Evolutionary conservation across 2,329 filamentous ascomycete genomes (phyloP).

Genomic region (Penicillium sp.): DNA sequence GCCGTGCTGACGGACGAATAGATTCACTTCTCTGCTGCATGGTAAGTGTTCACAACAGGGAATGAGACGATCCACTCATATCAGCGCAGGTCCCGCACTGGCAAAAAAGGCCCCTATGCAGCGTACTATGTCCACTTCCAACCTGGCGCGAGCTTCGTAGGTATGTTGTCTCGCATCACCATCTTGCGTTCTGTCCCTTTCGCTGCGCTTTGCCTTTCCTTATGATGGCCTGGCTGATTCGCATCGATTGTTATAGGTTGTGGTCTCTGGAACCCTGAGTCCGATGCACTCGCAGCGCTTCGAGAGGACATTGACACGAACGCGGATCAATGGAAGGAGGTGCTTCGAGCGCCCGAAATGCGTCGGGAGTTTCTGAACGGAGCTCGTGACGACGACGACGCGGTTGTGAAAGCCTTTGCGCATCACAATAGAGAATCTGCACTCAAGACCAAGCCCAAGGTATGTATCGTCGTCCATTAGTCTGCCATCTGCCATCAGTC

Average conservation of each 20-base stretch:
- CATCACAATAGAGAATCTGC: constrained; percentile 69
- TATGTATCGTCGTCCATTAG: constrained; percentile 47
- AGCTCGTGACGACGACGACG: constrained; percentile 55
- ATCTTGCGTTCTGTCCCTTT: neutral
- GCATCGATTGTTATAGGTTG: constrained; percentile 54
- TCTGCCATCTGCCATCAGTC: neutral
- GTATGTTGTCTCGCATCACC: constrained; percentile 46
- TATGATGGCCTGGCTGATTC: constrained; percentile 1
- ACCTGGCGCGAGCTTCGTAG: constrained; percentile 69
- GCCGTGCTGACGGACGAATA: constrained; percentile 38
- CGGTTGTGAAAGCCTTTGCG: constrained; percentile 68
- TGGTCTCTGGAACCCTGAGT: constrained; percentile 78
- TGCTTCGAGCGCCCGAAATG: constrained; percentile 62
- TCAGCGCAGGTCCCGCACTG: constrained; percentile 68
- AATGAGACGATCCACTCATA: constrained; percentile 19
- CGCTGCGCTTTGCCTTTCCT: constrained; percentile 4
- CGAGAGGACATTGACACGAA: constrained; percentile 73
- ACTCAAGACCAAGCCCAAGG: constrained; percentile 83
- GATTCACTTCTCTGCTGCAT: constrained; percentile 81
- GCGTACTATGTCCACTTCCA: constrained; percentile 85
- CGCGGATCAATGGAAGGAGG: constrained; percentile 66
- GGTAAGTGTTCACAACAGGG: constrained; percentile 47
- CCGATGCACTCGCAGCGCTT: constrained; percentile 63
- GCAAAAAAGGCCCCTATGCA: constrained; percentile 82
- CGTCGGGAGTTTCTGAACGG: constrained; percentile 64